Percentiles rank a stretch among this genome's conserved stretches.
phyloP scores from a whole-genome alignment of 495 filamentous ascomycete genomes.

The Cetradonia linearis region DNA sequence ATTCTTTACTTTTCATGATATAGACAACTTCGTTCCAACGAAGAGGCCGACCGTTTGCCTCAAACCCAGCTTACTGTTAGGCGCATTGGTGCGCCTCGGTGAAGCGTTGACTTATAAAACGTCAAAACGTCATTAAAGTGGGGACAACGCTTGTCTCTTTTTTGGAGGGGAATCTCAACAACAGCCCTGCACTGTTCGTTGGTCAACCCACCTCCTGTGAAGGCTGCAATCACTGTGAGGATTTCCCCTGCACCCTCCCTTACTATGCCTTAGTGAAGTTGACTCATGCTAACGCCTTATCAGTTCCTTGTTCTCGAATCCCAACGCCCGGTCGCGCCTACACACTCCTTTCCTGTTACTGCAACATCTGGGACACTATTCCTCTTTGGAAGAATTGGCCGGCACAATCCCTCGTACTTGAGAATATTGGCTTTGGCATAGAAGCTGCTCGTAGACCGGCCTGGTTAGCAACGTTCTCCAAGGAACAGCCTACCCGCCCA shows the following conservation, averaged over 20 bases:
- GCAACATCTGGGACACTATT: background rate
- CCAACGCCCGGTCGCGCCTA: conserved; percentile 2
- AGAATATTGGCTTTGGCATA: background rate
- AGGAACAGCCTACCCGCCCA: background rate
- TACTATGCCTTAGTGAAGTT: background rate
- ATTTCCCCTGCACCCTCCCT: background rate
- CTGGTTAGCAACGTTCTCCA: background rate
- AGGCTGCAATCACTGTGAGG: conserved; percentile 4
- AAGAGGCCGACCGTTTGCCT: background rate
- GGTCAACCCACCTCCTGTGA: conserved; percentile 4
- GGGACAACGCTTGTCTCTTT: conserved; percentile 5
- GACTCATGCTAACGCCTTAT: conserved; percentile 1
- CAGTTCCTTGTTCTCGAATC: background rate
- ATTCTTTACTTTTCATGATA: background rate
- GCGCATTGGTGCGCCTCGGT: background rate
- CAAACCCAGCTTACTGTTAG: background rate
- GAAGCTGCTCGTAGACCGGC: background rate
- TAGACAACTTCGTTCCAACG: background rate
- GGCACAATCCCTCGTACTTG: background rate
- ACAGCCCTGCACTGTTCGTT: background rate
- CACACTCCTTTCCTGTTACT: background rate
- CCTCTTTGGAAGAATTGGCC: background rate
- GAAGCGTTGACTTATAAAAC: background rate
- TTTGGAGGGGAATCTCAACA: conserved; percentile 9
- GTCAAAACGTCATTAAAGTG: conserved; percentile 5